Evolutionary conservation across 345 rosid genomes (phyloP), one percentile per base, ranked within the genome.

Genomic region (Geranium rotundifolium): DNA sequence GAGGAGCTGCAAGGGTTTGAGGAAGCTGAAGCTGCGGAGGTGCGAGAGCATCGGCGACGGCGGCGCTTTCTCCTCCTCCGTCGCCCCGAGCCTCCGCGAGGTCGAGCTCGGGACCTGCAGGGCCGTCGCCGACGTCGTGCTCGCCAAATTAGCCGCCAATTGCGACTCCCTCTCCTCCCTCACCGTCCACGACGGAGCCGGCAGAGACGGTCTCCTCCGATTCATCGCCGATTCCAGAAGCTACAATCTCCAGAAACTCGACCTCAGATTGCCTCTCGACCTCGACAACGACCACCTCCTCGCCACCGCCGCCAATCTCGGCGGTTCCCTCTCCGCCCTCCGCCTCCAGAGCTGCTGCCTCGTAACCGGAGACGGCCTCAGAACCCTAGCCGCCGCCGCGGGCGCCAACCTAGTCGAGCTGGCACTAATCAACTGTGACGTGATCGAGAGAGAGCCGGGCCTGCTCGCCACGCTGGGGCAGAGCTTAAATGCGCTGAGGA

Each of bases 181-280:
- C 0, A 58, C 87, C 74, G 73, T 91, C 5, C 78, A 89, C 61
- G 98, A 91, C 66, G 98, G 98, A 13, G 90, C 96, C 9, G 77
- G 82, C 55, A 65, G 74, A 62, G 90, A 89, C 17, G 87, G 89
- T 2, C 83, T 91, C 56, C 89, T 75, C 70, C 83, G 80, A 17
- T 91, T 89, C 71, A 76, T 91, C 54, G 80, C 41, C 41, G 78
- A 75, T 64, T 79, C 77, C 65, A 75, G 76, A 56, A n/a, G n/a
- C n/a, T 85, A 82, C 59, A 71, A 76, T 61, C 63, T 89, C 68
- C 75, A 62, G 23, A 85, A 58, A 30, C 80, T 91, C 15, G 96
- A 89, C 69, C 73, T 91, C 19, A 83, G 98, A 14, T 71, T 91
- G 56, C 98, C 98, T 13, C 63, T 91, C 69, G 98, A 91, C 84